Conservation (phyloP, 1,139 yeast species). For the Hansenula lynferdii region DNA sequence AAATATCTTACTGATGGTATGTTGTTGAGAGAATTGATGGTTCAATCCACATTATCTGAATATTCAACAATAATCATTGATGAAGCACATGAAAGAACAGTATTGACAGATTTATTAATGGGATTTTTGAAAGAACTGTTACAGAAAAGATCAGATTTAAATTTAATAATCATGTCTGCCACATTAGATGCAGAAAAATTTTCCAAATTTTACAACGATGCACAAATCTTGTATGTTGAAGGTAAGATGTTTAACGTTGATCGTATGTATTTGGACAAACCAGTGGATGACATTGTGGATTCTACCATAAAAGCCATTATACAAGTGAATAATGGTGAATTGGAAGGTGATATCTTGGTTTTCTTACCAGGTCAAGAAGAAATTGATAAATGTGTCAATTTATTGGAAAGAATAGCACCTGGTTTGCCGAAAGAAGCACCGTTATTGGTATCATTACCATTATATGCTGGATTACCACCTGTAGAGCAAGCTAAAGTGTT, state of each 20-base stretch:
- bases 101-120: conserved; percentile 81
- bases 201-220: conserved; percentile 67
- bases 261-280: conserved; percentile 52
- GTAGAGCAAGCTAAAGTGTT: conserved; percentile 77
- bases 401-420: conserved; percentile 57
- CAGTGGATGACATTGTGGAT: conserved; percentile 81
- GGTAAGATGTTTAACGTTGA: conserved; percentile 89
- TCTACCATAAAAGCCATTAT: conserved; percentile 68
- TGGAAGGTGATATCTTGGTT: conserved; percentile 80
- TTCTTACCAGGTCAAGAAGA: conserved; percentile 97
- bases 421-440: conserved; percentile 75
- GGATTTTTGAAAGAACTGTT: conserved; percentile 78
- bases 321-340: conserved; percentile 74
- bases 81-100: conserved; percentile 97
- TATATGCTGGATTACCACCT: conserved; percentile 92
- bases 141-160: conserved; percentile 41
- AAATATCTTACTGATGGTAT: conserved; percentile 96
- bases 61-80: conserved; percentile 83
- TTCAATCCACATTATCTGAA: conserved; percentile 56
- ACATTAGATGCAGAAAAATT: conserved; percentile 92
- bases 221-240: conserved; percentile 80
- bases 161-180: conserved; percentile 78
- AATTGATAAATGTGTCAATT: conserved; percentile 76
- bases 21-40: conserved; percentile 87
- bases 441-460: conserved; percentile 66